Evolutionary conservation across 2,329 filamentous ascomycete genomes (phyloP), one percentile per base, ranked within the genome.

Genomic region (Sporothrix protearum): DNA sequence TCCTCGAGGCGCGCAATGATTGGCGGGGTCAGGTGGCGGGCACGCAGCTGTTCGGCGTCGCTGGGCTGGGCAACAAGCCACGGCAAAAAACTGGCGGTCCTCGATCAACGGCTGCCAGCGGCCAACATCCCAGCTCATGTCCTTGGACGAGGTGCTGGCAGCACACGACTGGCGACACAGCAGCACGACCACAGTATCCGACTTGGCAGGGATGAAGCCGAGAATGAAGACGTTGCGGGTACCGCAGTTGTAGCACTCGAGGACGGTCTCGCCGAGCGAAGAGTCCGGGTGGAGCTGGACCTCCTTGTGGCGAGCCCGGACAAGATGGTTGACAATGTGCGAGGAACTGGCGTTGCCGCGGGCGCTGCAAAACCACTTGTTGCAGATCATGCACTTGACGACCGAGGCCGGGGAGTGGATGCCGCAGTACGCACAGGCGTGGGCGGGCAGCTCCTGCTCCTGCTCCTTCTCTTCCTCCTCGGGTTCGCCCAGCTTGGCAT

Each of bases 111-210:
- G 96, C 80, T 98, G 94, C 96, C 96, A 99, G 79, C 94, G 90
- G 33, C 95, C 97, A 6, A 94, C 96, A 80, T 99, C 96, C 96
- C 96, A 99, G 80, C 96, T 99, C 94, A 99, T 98, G 78, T 99
- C 96, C 82, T 99, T 99, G 75, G 93, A 95, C 45, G 96, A 98
- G 1, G 94, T 92, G 83, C 92, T 95, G 36, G 96, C 91, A 45
- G 95, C 96, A 81, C 96, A 99, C 63, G 96, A 96, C 81, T 98
- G 96, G 73, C 96, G 94, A 80, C 96, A 99, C 49, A 99, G 87
- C 59, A 99, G 88, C 30, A 99, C 96, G 8, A 99, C 96, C 36
- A 99, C 96, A 0, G 96, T 97, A 78, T 99, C 96, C 12, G 96
- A 98, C 80, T 99, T 99, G 71, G 96, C 96, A 10, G 96, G 96